Conservation (phyloP, 2,329 filamentous ascomycete genomes). For the Tolypocladium endophyticum region DNA sequence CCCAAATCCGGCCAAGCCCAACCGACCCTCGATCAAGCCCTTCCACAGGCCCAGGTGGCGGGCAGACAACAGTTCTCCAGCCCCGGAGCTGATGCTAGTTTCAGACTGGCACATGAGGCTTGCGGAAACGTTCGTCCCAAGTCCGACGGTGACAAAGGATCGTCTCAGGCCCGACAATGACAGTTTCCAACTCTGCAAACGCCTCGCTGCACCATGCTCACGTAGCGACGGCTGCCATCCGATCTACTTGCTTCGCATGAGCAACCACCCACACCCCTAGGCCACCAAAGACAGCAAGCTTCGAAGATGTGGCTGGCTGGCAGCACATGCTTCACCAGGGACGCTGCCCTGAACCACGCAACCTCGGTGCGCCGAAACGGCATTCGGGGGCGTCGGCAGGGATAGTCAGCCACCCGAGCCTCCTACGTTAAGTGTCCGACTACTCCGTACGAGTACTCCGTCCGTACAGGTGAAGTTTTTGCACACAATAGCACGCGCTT, state of each 20-base stretch:
- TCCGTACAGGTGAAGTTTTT: not conserved
- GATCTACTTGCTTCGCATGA: not conserved
- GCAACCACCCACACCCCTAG: not conserved
- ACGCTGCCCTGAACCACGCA: not conserved
- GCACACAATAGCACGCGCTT: not conserved
- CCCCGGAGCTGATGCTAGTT: not conserved
- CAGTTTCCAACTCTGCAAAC: not conserved
- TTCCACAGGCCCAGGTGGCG: not conserved
- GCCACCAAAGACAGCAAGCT: not conserved
- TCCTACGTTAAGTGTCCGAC: not conserved
- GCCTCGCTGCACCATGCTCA: not conserved
- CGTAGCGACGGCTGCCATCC: not conserved
- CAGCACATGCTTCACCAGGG: not conserved
- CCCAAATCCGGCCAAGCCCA: not conserved
- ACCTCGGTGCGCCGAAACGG: not conserved
- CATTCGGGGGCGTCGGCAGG: not conserved
- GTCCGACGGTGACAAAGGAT: not conserved
- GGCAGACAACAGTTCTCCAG: not conserved
- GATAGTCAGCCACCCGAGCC: not conserved
- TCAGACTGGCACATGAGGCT: not conserved
- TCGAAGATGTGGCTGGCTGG: not conserved
- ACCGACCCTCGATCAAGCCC: not conserved
- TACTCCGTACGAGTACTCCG: no score
- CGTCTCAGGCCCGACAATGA: not conserved
- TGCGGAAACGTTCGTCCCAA: not conserved